These are phyloP conservation scores for Corinectria fuckeliana DNA, from an alignment of 2,329 filamentous ascomycete genomes.

Conservation along the genomic window DNA sequence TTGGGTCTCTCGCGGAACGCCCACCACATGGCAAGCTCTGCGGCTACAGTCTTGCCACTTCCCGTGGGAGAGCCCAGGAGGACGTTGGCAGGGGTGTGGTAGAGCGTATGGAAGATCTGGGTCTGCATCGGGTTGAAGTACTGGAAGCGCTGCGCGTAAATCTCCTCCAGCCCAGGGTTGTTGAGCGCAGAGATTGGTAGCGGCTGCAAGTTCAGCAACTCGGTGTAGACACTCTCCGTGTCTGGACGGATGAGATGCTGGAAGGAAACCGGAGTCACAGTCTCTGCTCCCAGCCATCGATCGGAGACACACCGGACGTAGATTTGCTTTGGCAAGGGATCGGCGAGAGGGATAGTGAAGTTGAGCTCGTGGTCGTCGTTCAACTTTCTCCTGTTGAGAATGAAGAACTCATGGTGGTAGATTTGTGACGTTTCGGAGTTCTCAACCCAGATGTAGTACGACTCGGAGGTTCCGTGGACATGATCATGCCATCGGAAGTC, in stretches of 20 bases:
- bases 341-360: slow-evolving; percentile 94
- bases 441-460: slow-evolving; percentile 99
- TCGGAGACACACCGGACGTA: slow-evolving; percentile 96
- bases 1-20: slow-evolving; percentile 93
- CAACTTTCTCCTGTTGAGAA: slow-evolving; percentile 86
- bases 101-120: slow-evolving; percentile 96
- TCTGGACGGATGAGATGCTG: slow-evolving; percentile 97
- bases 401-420: slow-evolving; percentile 97
- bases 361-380: slow-evolving; percentile 97
- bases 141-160: slow-evolving; percentile 88
- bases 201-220: slow-evolving; percentile 89
- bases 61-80: slow-evolving; percentile 94
- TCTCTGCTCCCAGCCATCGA: slow-evolving; percentile 95
- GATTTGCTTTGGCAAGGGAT: slow-evolving; percentile 93
- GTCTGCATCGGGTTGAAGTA: slow-evolving; percentile 99
- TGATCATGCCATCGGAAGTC: slow-evolving; percentile 96
- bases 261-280: slow-evolving; percentile 93
- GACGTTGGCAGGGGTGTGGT: slow-evolving; percentile 90
- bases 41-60: slow-evolving; percentile 96
- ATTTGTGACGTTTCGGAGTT: slow-evolving; percentile 98
- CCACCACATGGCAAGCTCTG: slow-evolving; percentile 99
- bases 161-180: slow-evolving; percentile 83
- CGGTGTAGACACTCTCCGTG: slow-evolving; percentile 96
- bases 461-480: slow-evolving; percentile 91
- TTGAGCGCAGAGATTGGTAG: slow-evolving; percentile 86